Base-by-base conservation (phyloP, 805 yeast genomes). In the Cyberlindnera japonica region DNA sequence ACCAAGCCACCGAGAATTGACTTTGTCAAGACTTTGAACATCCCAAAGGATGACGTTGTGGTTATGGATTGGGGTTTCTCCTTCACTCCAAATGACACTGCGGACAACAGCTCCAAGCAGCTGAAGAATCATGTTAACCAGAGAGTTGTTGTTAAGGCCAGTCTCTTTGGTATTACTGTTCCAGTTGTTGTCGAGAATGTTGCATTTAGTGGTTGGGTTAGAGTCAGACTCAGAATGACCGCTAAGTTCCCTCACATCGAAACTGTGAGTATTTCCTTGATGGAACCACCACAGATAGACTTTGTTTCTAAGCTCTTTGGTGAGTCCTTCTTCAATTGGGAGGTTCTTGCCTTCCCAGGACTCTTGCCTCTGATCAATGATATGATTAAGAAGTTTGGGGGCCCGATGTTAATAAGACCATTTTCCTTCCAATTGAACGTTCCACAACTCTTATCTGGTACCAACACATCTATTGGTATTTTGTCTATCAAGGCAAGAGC, bases 11-110 rank as follows among this genome's bases (percentile, higher is more conserved):
- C 96, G 24, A 77, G 99, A 61, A 73, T 93, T 45, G 97, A 93
- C 58, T 72, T 72, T 48, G 97, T 91, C 15, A 86, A 93, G 59
- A 86, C 97, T 3, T 77, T 89, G 56, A 85, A 82, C 35, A 86
- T 91, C 48, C 91, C 97, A n/a, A 81, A 79, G 22, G 84, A 83
- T 47, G 96, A 91, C 57, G 83, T 93, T 38, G 95, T 91, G 10
- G 96, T 95, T 38, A 93, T 93, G 96, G 99, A 93, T 64, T 91
- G 97, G 97, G 83, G 81, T 30, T 75, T 84, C 32, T 85, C 96
- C 1, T 87, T 90, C 68, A 83, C 87, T 20, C 99, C 99, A n/a
- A 88, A 87, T 63, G 84, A 89, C 28, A 63, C 78, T 36, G 83
- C 83, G 30, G 99, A 93, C 62, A 68, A 88, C 52, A 87, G 88